phyloP scores from a whole-genome alignment of 2,329 filamentous ascomycete species.

The Thermothelomyces thermophilus region DNA sequence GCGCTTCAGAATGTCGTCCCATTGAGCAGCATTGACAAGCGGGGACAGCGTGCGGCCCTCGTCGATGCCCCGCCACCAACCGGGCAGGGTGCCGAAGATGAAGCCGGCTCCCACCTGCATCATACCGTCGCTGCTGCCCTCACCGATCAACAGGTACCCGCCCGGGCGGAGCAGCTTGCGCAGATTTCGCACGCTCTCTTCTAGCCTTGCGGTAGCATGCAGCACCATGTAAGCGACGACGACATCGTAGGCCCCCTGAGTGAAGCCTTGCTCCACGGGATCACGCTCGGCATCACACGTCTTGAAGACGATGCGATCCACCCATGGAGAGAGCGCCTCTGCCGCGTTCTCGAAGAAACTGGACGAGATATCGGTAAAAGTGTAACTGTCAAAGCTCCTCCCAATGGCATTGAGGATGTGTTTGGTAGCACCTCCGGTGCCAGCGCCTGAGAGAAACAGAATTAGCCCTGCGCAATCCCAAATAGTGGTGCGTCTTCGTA shows the following conservation, averaged over 20 bases:
- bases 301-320: neutral
- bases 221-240: neutral
- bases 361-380: conserved; percentile 20
- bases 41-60: too few relatives aligned
- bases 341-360: conserved; percentile 28
- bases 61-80: too few relatives aligned
- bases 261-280: neutral
- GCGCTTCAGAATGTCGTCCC: too few relatives aligned
- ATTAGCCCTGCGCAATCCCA: too few relatives aligned
- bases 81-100: too few relatives aligned
- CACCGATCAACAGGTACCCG: neutral
- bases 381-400: conserved; percentile 8
- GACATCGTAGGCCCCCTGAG: neutral
- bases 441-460: too few relatives aligned
- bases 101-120: too few relatives aligned
- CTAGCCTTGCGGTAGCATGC: neutral
- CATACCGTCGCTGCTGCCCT: neutral
- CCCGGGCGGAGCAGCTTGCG: neutral
- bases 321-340: neutral
- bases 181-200: neutral
- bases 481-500: too few relatives aligned
- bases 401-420: conserved; percentile 9
- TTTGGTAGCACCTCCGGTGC: conserved; percentile 29
- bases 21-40: too few relatives aligned
- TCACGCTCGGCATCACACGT: neutral